Evolutionary conservation across 495 filamentous ascomycete species (phyloP).

Genomic region (Clavariopsis aquatica): DNA sequence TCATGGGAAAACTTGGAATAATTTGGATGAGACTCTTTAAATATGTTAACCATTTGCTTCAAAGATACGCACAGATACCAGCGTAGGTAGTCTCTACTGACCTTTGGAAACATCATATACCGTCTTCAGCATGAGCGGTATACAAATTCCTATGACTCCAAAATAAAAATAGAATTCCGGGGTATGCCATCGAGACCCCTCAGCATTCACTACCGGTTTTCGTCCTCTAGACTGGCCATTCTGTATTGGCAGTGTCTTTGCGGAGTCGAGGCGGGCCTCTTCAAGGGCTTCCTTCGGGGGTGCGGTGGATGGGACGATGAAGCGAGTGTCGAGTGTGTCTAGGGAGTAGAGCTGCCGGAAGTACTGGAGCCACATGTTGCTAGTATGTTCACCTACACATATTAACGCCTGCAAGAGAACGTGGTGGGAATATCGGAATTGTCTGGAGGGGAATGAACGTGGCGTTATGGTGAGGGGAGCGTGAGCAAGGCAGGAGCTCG

Average conservation of each 20-base stretch:
- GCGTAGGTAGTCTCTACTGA: constrained; percentile 40
- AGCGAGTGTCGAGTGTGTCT: constrained; percentile 90
- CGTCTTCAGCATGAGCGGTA: constrained; percentile 90
- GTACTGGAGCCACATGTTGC: constrained; percentile 44
- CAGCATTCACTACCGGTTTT: constrained; percentile 45
- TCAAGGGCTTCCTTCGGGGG: constrained; percentile 58
- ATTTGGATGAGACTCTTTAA: constrained; percentile 73
- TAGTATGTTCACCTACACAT: constrained; percentile 10
- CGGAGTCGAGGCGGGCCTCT: constrained; percentile 41
- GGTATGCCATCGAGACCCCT: constrained; percentile 76
- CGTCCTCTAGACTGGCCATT: constrained; percentile 45
- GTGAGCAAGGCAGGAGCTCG: background rate
- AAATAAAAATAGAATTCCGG: constrained; percentile 86
- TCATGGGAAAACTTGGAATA: constrained; percentile 71
- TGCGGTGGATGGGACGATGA: constrained; percentile 71
- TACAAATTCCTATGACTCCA: constrained; percentile 61
- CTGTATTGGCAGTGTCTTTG: constrained; percentile 41
- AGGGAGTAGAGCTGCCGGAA: constrained; percentile 71
- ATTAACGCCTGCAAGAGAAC: background rate
- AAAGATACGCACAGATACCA: background rate
- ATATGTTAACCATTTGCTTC: background rate
- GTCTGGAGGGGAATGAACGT: background rate
- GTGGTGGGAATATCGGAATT: background rate
- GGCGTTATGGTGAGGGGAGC: background rate
- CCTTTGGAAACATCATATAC: constrained; percentile 84